A percentile compares a stretch with the other conserved stretches of the same genome.
These are phyloP conservation scores for Miscanthus lutarioriparius DNA, from an alignment of 176 grass and related monocot genomes.

Conservation along the genomic window DNA sequence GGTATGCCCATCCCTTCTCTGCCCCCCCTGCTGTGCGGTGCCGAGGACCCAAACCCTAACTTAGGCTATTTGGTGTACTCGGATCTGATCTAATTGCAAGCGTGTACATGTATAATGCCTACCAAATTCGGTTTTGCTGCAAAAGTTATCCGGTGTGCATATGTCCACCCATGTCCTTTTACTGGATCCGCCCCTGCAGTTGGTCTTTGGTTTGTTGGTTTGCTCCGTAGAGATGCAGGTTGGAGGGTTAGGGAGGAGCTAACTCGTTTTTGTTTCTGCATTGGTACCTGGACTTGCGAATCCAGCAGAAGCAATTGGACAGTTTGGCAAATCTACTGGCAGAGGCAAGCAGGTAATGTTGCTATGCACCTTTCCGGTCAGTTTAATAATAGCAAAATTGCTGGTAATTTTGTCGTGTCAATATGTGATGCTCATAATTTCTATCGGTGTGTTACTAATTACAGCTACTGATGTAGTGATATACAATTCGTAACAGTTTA, in stretches of 20 bases:
- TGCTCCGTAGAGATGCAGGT: neutral
- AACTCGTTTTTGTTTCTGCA: conserved; percentile 27
- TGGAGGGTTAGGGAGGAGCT: conserved; percentile 15
- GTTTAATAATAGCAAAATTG: conserved; percentile 19
- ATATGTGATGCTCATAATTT: neutral
- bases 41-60: neutral
- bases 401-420: neutral
- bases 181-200: neutral
- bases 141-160: neutral
- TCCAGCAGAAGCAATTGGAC: conserved; percentile 74
- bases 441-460: neutral
- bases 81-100: neutral
- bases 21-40: neutral
- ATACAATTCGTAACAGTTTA: neutral
- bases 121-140: neutral
- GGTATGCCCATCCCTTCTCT: neutral
- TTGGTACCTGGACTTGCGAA: conserved; percentile 33
- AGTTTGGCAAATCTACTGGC: conserved; percentile 58
- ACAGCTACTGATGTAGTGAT: neutral
- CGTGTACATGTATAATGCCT: neutral
- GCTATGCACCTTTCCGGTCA: neutral
- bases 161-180: too few species aligned
- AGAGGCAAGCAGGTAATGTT: conserved; percentile 68
- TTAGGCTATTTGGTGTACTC: neutral
- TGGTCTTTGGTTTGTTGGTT: neutral